Evolutionary conservation across 140 eudicot species (phyloP).

Genomic region (Bidens hawaiensis): DNA sequence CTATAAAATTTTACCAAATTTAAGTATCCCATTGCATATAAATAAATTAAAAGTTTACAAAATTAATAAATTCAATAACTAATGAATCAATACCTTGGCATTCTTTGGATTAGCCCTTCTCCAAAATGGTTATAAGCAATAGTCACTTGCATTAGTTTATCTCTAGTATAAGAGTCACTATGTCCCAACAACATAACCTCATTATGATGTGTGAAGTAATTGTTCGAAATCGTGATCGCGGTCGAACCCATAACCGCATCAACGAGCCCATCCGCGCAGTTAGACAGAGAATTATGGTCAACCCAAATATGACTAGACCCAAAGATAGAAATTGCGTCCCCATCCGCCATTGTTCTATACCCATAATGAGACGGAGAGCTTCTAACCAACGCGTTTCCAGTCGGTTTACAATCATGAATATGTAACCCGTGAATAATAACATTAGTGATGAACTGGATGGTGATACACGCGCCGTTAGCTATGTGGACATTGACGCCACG

Average conservation of each 20-base stretch:
- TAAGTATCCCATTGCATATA: neutral
- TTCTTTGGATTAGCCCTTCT: slow-evolving; percentile 63
- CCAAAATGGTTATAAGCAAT: slow-evolving; percentile 80
- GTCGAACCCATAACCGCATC: slow-evolving; percentile 96
- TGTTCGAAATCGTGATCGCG: slow-evolving; percentile 72
- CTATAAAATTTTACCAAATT: slow-evolving; percentile 26
- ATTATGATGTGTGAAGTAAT: slow-evolving; percentile 69
- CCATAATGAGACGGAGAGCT: slow-evolving; percentile 80
- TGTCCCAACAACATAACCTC: slow-evolving; percentile 90
- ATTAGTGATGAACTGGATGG: slow-evolving; percentile 64
- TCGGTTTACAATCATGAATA: slow-evolving; percentile 71
- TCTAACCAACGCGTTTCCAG: slow-evolving; percentile 79
- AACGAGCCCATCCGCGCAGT: slow-evolving; percentile 82
- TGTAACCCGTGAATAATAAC: slow-evolving; percentile 71
- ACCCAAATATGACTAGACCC: slow-evolving; percentile 83
- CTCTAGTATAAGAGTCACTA: slow-evolving; percentile 61
- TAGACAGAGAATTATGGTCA: slow-evolving; percentile 72
- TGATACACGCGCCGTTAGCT: slow-evolving; percentile 73
- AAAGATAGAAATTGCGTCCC: slow-evolving; percentile 70
- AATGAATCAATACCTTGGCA: slow-evolving; percentile 57
- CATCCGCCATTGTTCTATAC: slow-evolving; percentile 82
- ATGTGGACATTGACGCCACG: slow-evolving; percentile 81
- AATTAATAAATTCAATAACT: neutral
- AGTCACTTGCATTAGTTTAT: slow-evolving; percentile 84
- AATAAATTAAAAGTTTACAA: neutral